phyloP scores from a whole-genome alignment of 768 basidiomycete genomes.

The Mycena rebaudengoi region DNA sequence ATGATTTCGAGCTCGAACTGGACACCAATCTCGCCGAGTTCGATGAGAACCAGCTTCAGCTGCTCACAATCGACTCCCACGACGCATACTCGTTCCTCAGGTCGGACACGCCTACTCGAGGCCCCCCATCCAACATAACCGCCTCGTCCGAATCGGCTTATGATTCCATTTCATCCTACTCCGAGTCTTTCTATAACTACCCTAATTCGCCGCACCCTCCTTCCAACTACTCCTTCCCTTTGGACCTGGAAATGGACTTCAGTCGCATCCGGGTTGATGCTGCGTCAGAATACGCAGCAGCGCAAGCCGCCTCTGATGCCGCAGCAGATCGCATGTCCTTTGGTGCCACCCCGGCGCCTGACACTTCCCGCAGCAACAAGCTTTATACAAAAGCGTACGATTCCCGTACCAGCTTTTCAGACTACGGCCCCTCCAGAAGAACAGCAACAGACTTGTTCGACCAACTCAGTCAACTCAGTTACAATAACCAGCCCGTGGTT shows the following conservation, averaged over 20 bases:
- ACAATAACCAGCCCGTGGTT: constrained; percentile 47
- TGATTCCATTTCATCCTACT: constrained; percentile 72
- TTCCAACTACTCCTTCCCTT: constrained; percentile 64
- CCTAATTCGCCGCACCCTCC: constrained; percentile 58
- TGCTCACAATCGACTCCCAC: constrained; percentile 70
- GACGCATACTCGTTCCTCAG: constrained; percentile 72
- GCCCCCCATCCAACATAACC: constrained; percentile 82
- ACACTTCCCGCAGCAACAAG: constrained; percentile 39
- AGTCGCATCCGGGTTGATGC: constrained; percentile 63
- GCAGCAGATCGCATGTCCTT: constrained; percentile 67
- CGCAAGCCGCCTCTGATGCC: constrained; percentile 50
- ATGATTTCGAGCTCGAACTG: constrained; percentile 86
- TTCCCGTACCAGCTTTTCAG: constrained; percentile 67
- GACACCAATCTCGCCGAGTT: constrained; percentile 74
- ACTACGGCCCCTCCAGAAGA: constrained; percentile 66
- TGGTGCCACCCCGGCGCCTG: constrained; percentile 53
- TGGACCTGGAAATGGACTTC: constrained; percentile 81
- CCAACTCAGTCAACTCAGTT: constrained; percentile 60
- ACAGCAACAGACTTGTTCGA: constrained; percentile 58
- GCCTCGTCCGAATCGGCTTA: constrained; percentile 81
- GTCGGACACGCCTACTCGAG: constrained; percentile 69
- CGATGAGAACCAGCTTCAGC: constrained; percentile 68
- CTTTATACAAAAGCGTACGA: constrained; percentile 45
- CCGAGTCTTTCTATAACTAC: constrained; percentile 76
- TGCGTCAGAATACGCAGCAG: constrained; percentile 59